Conservation (phyloP, 306 rosid species). For the Heteromeles arbutifolia region DNA sequence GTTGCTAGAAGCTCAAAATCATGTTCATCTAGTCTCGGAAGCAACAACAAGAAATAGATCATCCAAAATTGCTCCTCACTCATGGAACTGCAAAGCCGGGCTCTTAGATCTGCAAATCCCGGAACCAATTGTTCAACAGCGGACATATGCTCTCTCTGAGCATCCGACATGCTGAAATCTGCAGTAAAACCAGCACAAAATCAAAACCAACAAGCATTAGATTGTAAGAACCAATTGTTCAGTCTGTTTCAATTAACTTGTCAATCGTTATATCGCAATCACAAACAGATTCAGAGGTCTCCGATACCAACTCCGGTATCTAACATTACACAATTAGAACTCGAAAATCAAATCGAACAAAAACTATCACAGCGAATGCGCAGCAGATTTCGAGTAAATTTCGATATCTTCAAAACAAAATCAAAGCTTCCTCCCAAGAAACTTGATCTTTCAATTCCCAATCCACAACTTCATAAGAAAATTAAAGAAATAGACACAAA, state of each 20-base stretch:
- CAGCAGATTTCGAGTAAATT: neutral
- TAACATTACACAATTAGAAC: neutral
- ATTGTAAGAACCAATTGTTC: neutral
- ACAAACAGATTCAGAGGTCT: neutral
- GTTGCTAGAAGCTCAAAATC: slow-evolving; percentile 63
- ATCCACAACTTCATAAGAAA: neutral
- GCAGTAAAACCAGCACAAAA: slow-evolving; percentile 26
- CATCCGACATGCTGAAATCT: slow-evolving; percentile 69
- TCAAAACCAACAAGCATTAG: neutral
- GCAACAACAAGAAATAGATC: slow-evolving; percentile 72
- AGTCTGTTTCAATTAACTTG: neutral
- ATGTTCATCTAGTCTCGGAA: slow-evolving; percentile 56
- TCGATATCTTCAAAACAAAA: neutral
- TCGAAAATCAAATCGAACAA: neutral
- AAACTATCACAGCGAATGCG: neutral
- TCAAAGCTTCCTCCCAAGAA: neutral
- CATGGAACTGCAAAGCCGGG: slow-evolving; percentile 56
- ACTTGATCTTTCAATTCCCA: neutral
- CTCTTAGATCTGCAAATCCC: slow-evolving; percentile 50
- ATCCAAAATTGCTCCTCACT: slow-evolving; percentile 75
- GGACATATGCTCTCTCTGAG: slow-evolving; percentile 65
- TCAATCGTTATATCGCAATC: neutral
- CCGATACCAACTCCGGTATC: neutral
- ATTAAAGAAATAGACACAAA: neutral
- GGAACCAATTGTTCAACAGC: slow-evolving; percentile 62